Conservation (phyloP, 78 protist species). For the Dictyostelium brefeldianum region DNA sequence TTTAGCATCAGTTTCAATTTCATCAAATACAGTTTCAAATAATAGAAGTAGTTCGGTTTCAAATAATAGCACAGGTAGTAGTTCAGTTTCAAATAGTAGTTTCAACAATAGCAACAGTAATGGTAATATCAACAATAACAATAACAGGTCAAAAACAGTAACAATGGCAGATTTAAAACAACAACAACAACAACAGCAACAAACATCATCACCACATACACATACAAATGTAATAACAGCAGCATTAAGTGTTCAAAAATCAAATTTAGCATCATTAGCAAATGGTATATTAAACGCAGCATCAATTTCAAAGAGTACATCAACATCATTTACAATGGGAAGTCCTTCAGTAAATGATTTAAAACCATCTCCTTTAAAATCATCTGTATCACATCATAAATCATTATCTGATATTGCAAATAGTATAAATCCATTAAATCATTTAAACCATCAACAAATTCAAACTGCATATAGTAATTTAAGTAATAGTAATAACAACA, state of each 20-base stretch:
- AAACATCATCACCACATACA: neutral
- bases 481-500: neutral
- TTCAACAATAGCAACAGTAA: neutral
- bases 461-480: neutral
- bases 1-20: neutral
- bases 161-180: conserved; percentile 34
- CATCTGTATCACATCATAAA: conserved; percentile 47
- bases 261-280: conserved; percentile 30
- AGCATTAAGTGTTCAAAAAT: neutral
- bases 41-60: neutral
- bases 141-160: conserved; percentile 23
- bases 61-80: neutral
- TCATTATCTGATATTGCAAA: conserved; percentile 32
- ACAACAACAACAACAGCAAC: conserved; percentile 32
- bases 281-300: conserved; percentile 11
- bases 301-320: conserved; percentile 43
- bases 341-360: neutral
- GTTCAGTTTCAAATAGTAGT: neutral
- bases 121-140: neutral
- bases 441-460: neutral
- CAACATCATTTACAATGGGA: conserved; percentile 72
- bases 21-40: neutral
- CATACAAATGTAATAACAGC: neutral
- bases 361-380: neutral
- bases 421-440: neutral